A percentile compares a stretch with the other conserved stretches of the same genome.
Evolutionary conservation across 108 stramenopile genomes (phyloP).

Genomic region (Nitzschia inconspicua): DNA sequence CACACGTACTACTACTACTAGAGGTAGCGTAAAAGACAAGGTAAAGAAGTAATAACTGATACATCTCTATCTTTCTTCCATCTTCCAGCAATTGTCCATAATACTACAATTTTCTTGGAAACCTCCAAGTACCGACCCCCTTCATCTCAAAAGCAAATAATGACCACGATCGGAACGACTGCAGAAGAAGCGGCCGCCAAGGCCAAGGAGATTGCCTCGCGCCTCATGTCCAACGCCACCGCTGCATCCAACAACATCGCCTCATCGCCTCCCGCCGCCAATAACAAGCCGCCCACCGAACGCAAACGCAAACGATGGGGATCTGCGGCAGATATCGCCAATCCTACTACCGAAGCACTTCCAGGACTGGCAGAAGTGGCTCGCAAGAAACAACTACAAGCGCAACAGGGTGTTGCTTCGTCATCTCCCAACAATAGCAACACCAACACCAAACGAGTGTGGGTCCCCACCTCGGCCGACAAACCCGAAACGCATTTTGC

Average conservation of each 20-base stretch:
- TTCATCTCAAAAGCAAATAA: not conserved
- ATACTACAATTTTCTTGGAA: not conserved
- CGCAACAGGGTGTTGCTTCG: slow-evolving; percentile 2
- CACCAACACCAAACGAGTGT: slow-evolving; percentile 29
- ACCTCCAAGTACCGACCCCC: no score
- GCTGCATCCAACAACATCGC: slow-evolving; percentile 2
- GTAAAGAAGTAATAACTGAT: not conserved
- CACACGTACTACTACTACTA: not conserved
- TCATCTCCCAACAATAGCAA: not conserved
- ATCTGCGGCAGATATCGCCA: slow-evolving; percentile 11
- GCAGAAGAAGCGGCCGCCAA: slow-evolving; percentile 72
- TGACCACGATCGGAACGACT: slow-evolving; percentile 17
- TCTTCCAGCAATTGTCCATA: not conserved
- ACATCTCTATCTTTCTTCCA: not conserved
- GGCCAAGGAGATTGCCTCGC: slow-evolving; percentile 83
- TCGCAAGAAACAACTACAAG: slow-evolving; percentile 7
- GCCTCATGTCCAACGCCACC: slow-evolving; percentile 12
- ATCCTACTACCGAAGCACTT: slow-evolving; percentile 12
- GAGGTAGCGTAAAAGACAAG: not conserved
- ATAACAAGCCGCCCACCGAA: slow-evolving; percentile 13
- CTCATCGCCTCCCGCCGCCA: slow-evolving; percentile 10
- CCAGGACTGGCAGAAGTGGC: slow-evolving; percentile 37
- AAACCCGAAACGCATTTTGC: slow-evolving; percentile 33
- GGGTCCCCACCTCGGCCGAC: slow-evolving; percentile 39
- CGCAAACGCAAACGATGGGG: slow-evolving; percentile 49